phyloP scores from a whole-genome alignment of 1,139 yeast genomes.

The Zygosaccharomyces sapae region DNA sequence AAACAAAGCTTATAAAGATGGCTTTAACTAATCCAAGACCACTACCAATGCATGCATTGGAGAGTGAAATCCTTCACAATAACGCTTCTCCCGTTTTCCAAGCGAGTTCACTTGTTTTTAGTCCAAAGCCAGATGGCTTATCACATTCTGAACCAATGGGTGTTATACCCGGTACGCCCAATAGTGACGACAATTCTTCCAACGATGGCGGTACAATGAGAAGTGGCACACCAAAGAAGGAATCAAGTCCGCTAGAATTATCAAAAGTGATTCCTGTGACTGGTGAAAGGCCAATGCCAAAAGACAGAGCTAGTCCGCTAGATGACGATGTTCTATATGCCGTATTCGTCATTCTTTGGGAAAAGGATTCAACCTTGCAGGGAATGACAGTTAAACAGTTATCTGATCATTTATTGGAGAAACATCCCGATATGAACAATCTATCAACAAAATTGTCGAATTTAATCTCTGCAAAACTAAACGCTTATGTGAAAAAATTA shows the following conservation, averaged over 20 bases:
- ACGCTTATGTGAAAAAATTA: slow-evolving; percentile 77
- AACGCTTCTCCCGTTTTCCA: slow-evolving; percentile 34
- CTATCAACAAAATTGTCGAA: slow-evolving; percentile 76
- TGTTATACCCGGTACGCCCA: slow-evolving; percentile 13
- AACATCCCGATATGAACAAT: slow-evolving; percentile 78
- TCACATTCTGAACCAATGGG: slow-evolving; percentile 10
- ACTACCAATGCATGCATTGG: slow-evolving; percentile 31
- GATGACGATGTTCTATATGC: slow-evolving; percentile 75
- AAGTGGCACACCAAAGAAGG: slow-evolving; percentile 17
- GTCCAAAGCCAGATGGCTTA: slow-evolving; percentile 15
- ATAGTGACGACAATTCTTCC: slow-evolving; percentile 14
- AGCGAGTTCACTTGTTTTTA: slow-evolving; percentile 26
- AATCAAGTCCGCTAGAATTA: slow-evolving; percentile 58
- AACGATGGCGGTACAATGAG: slow-evolving; percentile 13
- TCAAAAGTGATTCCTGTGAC: slow-evolving; percentile 77
- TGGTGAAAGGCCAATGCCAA: slow-evolving; percentile 73
- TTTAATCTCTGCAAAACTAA: slow-evolving; percentile 73
- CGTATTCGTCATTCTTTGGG: slow-evolving; percentile 65
- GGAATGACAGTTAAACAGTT: slow-evolving; percentile 86
- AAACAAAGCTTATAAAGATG: slow-evolving; percentile 20
- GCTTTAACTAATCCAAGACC: slow-evolving; percentile 38
- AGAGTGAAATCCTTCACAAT: slow-evolving; percentile 32
- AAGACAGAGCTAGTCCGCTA: slow-evolving; percentile 55
- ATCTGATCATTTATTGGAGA: slow-evolving; percentile 65
- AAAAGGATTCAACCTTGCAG: slow-evolving; percentile 58